A percentile compares a stretch with the other conserved stretches of the same genome.
Conservation (phyloP, 1,284 basidiomycete species). For the Lignosus rhinocerotis region DNA sequence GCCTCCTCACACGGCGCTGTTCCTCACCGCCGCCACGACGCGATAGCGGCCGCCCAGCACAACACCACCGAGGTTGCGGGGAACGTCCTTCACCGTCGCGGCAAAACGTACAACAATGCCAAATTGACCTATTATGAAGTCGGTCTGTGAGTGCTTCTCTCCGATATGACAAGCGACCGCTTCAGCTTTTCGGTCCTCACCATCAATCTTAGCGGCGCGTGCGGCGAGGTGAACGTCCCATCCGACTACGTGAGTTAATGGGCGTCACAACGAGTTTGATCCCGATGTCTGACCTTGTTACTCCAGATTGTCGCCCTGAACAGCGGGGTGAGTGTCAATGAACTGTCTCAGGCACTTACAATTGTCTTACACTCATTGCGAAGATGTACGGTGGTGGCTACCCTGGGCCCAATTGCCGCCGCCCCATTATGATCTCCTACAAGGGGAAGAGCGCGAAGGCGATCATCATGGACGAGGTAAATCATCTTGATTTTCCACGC, state of each 20-base stretch:
- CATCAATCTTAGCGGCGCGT: conserved; percentile 46
- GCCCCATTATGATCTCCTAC: conserved; percentile 64
- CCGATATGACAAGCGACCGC: background rate
- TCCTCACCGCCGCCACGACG: conserved; percentile 33
- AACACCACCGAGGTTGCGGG: conserved; percentile 13
- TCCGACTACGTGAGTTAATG: conserved; percentile 52
- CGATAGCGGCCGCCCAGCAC: conserved; percentile 15
- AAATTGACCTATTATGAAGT: conserved; percentile 52
- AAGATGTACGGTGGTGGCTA: conserved; percentile 57
- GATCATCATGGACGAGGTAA: conserved; percentile 66
- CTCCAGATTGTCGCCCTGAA: conserved; percentile 24
- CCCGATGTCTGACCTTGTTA: background rate
- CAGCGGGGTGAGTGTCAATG: conserved; percentile 13
- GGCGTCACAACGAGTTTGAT: background rate
- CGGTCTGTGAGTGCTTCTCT: conserved; percentile 22
- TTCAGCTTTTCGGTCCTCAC: background rate
- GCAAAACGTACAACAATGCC: conserved; percentile 27
- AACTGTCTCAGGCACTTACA: conserved; percentile 46
- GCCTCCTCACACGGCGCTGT: conserved; percentile 26
- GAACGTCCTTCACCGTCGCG: conserved; percentile 20
- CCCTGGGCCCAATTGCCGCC: conserved; percentile 63
- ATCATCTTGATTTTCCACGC: conserved; percentile 16
- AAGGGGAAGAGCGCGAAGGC: conserved; percentile 64
- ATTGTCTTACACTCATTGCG: conserved; percentile 28
- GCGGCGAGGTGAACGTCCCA: conserved; percentile 47